Base-by-base conservation (phyloP, 2,329 filamentous ascomycete genomes). In the Claviceps capensis region DNA sequence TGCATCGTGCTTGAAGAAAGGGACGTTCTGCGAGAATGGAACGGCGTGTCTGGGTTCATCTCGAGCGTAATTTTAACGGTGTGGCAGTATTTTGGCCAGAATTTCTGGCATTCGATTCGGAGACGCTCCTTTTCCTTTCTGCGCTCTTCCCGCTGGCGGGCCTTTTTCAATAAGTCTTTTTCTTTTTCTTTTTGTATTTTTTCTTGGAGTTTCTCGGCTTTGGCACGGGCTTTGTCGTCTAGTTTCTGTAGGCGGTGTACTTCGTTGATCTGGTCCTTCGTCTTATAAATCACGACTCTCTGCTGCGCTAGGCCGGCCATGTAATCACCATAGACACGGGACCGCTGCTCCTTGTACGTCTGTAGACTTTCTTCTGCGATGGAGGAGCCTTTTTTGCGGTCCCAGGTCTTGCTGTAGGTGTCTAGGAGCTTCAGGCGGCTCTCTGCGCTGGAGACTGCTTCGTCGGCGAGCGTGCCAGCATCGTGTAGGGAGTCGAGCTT, bases 11-110 rank as follows among this genome's bases (percentile, higher is more conserved):
- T 81, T 4, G 71, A 65, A 34, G 30, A 34, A 13, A 75, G 57
- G 1, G 76, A 79, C 47, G 61, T 69, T 22, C 75, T 72, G 8
- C 75, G 71, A 11, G 76, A 78, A 0, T 73, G 72, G 40, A 50
- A 52, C 4, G 69, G 70, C 0, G 72, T 74, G 45, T 68, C 62
- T 34, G 53, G 58, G n/a, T 67, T 58, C 7, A 67, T 69, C 45
- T 78, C 74, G 14, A 78, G 64, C 4, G 68, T 74, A 57, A 78
- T 71, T 16, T 67, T 71, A 43, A 78, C 67, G 5, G 65, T 62
- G 59, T 76, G 76, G 58, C 71, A 71, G 19, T 64, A 63, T 48
- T 67, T 69, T 1, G 75, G 71, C 75, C 75, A 78, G 57, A 75
- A 77, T 1, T 61, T 61, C 48, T 70, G 62, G 45, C 67, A 62